Base-by-base conservation (phyloP, 208 protist species). In the Trypanosoma brucei region DNA sequence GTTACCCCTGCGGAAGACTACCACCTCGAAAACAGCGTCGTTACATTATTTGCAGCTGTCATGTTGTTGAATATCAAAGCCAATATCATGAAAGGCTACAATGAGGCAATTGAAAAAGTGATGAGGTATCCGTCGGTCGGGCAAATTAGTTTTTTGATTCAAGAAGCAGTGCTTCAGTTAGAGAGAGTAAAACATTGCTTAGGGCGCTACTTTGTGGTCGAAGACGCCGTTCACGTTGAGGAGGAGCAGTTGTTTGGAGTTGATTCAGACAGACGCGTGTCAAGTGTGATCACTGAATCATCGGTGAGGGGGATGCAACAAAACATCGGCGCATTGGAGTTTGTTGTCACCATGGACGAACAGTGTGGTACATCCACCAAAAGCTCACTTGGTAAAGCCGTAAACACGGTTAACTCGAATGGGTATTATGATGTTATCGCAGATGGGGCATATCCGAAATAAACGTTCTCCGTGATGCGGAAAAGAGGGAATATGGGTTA, bases 71-170 rank as follows among this genome's bases (percentile, higher is more conserved):
- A 72, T 70, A 70, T 91, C 11, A 68, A 58, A 53, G 46, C 59
- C 9, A 68, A 61, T 30, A 55, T 94, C 4, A 62, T 79, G 36
- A 34, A 57, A 2, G 79, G 82, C 35, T 64, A 55, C 7, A 73
- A 62, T 39, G 64, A 68, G 0, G 81, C 84, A 3, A 57, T 96
- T 34, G 76, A 65, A 40, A 34, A 72, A 33, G 58, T 96, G 13
- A 94, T 96, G 88, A 90, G 76, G 62, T 96, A 93, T 60, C 91
- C 91, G 4, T 78, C 84, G 4, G 58, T 91, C 13, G 73, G 76
- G 11, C 52, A 91, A 37, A 65, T 93, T 37, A 40, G 58, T 44
- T 11, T 58, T 1, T 40, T 88, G 3, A 33, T 88, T 14, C 59
- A 75, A 51, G 58, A 49, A 45, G 67, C 62, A 35, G 40, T 71